Evolutionary conservation across 306 rosid genomes (phyloP), one percentile per base, ranked within the genome.

Genomic region (Quercus wislizeni): DNA sequence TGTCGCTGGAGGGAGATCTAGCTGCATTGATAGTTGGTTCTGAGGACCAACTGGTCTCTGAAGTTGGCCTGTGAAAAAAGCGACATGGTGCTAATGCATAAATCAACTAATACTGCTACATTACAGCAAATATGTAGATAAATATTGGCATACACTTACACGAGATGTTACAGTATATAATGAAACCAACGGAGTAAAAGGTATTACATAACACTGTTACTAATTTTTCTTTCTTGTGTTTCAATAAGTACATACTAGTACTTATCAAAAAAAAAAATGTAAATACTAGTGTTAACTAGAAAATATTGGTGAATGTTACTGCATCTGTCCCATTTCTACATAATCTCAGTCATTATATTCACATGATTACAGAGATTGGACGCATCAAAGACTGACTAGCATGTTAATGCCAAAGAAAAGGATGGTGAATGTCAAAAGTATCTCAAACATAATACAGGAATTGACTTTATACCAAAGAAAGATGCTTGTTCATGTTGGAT

Each of bases 21-120:
- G 90, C 74, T 46, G 75, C 68, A 67, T 71, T 79, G 76, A 81
- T 83, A 71, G 88, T 74, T 74, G 87, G 84, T 85, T 89, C 93
- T 68, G 94, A 76, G 82, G 91, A 84, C 90, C 91, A 86, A 76
- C 81, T 85, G 46, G 80, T 69, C 82, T 86, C 92, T 76, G 96
- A 80, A 69, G 85, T 76, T 63, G 92, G 85, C 88, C 99, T 96
- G 96, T 59, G 58, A 68, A 71, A 62, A n/a, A 61, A 84, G 76
- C 79, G 86, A 72, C 58, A 76, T 41, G 54, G 20, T 43, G 51
- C 20, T 28, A 52, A 78, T 33, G 57, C 69, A 69, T 52, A 67
- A 46, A 62, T 58, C 33, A 28, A 76, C 11, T 25, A 33, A 54
- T 23, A 56, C 25, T 6, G 20, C 25, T 21, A 52, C 21, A 64